Evolutionary conservation across 1,284 basidiomycete species (phyloP).

Genomic region (Cutaneotrichosporon sp.): DNA sequence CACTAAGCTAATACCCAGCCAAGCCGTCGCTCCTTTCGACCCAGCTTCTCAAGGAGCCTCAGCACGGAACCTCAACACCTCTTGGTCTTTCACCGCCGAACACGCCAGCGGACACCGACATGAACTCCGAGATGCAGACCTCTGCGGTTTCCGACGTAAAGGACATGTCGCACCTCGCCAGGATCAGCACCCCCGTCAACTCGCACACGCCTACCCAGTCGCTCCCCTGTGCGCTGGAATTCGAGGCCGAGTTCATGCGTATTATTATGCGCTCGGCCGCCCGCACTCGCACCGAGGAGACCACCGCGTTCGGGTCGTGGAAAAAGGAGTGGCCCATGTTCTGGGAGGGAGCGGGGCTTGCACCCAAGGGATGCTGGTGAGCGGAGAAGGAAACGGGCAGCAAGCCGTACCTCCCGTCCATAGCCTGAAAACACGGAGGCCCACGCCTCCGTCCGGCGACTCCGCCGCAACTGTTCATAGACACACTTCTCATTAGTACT

Average conservation of each 20-base stretch:
- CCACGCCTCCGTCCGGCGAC: no score
- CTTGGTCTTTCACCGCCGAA: background rate
- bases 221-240: no score
- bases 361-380: slow-evolving; percentile 2
- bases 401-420: no score
- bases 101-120: background rate
- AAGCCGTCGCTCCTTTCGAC: background rate
- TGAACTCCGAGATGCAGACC: no score
- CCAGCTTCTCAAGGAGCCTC: no score
- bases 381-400: no score
- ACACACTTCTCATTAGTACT: no score
- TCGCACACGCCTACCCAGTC: background rate
- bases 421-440: no score
- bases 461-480: background rate
- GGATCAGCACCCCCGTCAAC: background rate
- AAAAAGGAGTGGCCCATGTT: slow-evolving; percentile 21
- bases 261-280: background rate
- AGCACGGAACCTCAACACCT: no score
- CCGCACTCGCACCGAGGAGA: background rate
- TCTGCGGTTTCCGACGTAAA: no score
- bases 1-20: background rate
- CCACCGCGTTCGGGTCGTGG: slow-evolving; percentile 9
- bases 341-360: slow-evolving; percentile 22
- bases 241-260: slow-evolving; percentile 10
- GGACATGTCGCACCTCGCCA: no score